A percentile compares a stretch with the other conserved stretches of the same genome.
Conservation (phyloP, 2,329 filamentous ascomycete genomes). For the Ophiostoma sp. region DNA sequence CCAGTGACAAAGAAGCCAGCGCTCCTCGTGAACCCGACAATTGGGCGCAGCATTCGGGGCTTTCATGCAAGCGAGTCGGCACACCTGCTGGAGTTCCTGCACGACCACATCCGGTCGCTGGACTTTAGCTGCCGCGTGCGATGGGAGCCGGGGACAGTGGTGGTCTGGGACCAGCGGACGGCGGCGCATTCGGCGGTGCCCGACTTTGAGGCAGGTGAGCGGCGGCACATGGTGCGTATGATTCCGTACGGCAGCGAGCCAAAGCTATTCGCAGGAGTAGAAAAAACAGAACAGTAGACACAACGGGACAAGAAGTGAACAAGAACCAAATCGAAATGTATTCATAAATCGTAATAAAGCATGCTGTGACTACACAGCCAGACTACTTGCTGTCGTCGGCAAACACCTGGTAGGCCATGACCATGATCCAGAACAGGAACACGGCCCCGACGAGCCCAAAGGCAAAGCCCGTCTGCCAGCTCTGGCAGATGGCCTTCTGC, state of each 20-base stretch:
- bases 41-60: conserved; percentile 54
- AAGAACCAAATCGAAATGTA: neutral
- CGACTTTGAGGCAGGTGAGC: conserved; percentile 24
- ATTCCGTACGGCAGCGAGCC: conserved; percentile 20
- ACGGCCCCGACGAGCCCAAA: conserved; percentile 55
- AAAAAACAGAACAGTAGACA: neutral
- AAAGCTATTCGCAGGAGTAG: neutral
- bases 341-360: neutral
- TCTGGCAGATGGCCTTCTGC: conserved; percentile 59
- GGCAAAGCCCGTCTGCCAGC: conserved; percentile 60
- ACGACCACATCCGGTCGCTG: conserved; percentile 42
- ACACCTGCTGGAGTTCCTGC: conserved; percentile 38
- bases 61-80: conserved; percentile 84
- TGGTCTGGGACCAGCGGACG: conserved; percentile 35
- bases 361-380: neutral
- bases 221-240: conserved; percentile 30
- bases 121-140: conserved; percentile 44
- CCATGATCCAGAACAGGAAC: conserved; percentile 62
- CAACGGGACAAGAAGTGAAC: neutral
- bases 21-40: conserved; percentile 55
- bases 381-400: conserved; percentile 29
- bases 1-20: neutral
- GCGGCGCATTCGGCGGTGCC: conserved; percentile 28
- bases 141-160: conserved; percentile 42
- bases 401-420: conserved; percentile 63